Evolutionary conservation across 495 filamentous ascomycete genomes (phyloP).

Genomic region (Trichoderma orchidacearum): DNA sequence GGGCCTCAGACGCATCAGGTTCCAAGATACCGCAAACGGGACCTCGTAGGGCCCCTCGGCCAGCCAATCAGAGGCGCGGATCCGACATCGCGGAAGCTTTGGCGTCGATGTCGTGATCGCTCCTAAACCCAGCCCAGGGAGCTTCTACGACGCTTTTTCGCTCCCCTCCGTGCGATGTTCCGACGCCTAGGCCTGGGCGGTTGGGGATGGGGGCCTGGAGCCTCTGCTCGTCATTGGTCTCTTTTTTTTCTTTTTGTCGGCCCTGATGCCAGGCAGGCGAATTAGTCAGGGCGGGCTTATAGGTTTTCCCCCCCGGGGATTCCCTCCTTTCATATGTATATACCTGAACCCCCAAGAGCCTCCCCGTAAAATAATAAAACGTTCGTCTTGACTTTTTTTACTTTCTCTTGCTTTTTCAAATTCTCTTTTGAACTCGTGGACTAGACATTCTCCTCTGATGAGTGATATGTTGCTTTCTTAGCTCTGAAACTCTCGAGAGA

Average conservation of each 20-base stretch:
- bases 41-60: neutral
- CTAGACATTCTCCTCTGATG: neutral
- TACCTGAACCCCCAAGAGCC: too few relatives aligned
- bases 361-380: neutral
- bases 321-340: neutral
- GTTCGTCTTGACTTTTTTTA: neutral
- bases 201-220: neutral
- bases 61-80: slow-evolving; percentile 15
- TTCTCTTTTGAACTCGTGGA: neutral
- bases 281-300: neutral
- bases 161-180: neutral
- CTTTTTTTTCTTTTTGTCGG: too few relatives aligned
- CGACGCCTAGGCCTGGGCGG: neutral
- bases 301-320: neutral
- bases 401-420: too few relatives aligned
- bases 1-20: neutral
- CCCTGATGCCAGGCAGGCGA: neutral
- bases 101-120: slow-evolving; percentile 24
- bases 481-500: too few relatives aligned
- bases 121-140: neutral
- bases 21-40: neutral
- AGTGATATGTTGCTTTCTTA: neutral
- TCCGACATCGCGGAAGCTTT: slow-evolving; percentile 13
- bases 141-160: neutral
- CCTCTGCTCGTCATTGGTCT: neutral